Base-by-base conservation (phyloP, 2,329 filamentous ascomycete genomes). In the Triangularia setosa region DNA sequence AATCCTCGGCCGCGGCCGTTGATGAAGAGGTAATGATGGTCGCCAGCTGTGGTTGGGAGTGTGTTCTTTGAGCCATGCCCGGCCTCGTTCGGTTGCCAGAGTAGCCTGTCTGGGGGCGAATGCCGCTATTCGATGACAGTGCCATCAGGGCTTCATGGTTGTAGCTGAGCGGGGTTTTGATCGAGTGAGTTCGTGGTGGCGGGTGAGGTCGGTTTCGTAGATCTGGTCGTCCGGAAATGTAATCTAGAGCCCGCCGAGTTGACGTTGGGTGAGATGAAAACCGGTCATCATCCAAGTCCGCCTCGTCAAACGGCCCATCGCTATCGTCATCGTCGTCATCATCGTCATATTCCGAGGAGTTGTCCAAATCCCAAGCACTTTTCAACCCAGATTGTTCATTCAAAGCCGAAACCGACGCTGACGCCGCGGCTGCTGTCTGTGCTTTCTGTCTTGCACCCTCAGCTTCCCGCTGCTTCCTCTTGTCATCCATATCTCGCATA, bases 401-500 rank as follows among this genome's bases (percentile, higher is more conserved):
- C 27, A 71, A n/a, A 25, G 59, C 27, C 2, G 65, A 48, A 9
- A 55, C 52, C 4, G 52, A 55, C 52, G 21, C 23, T 11, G 52
- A 55, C 16, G 52, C 52, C 4, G 66, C 27, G 21, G 56, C 52
- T 6, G 65, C 64, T 30, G 62, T 75, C 70, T 23, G 71, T 68
- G 9, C 65, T 60, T 27, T 62, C 9, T 24, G 12, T 60, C 68
- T 67, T 24, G 66, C 64, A 59, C 72, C 72, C 23, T 73, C 71
- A 8, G 77, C 75, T 52, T 79, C 76, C 27, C 76, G 76, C 58
- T 77, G 77, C 69, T 77, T 77, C 63, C 79, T 76, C 60, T 80
- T 82, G 63, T 82, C 79, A 44, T 89, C 87, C 21, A 79, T 78
- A 68, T 88, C 84, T 23, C 81, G 79, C 87, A 90, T 89, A 53